Base-by-base conservation (phyloP, 2,329 filamentous ascomycete genomes). In the Beauveria medogensis region DNA sequence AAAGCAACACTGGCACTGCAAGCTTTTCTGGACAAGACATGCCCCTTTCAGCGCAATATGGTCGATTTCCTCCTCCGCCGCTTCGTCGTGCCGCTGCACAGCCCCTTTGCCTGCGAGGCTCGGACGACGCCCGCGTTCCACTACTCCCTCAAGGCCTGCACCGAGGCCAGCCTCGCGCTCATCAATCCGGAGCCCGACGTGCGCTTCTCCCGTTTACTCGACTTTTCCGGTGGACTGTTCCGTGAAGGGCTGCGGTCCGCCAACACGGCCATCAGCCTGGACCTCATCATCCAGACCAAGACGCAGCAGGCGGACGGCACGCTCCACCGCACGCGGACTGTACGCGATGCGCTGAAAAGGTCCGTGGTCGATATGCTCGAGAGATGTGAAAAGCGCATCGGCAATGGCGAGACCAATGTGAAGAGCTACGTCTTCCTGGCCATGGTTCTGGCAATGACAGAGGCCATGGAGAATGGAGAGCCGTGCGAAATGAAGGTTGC, bases 61-160 rank as follows among this genome's bases (percentile, higher is more conserved):
- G 69, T 82, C 28, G 77, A 83, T 54, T 78, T 80, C 46, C 71
- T 81, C 0, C 72, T 81, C 4, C 79, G 80, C 5, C 80, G 83
- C 16, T 85, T 83, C 65, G 65, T 85, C 2, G 75, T 86, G 16
- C 74, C 77, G 1, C 71, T 87, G 0, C 83, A 87, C 63, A 77
- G 75, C 8, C 72, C 77, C 0, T 83, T 79, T 66, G 75, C 75
- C 43, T 68, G 68, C 43, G 70, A 74, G 62, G 75, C 79, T 10
- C 72, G 68, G 5, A 64, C 66, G 1, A 75, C 82, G 55, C 80
- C 78, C 0, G 62, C 75, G 5, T 84, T 77, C 65, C 74, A 80
- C 63, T 81, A 77, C 69, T 82, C 80, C 0, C 73, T 75, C 40
- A 81, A 78, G 62, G 69, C 76, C 8, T 78, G 74, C 63, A 63